Conservation (phyloP, 2,329 filamentous ascomycete genomes). For the Knufia petricola region DNA sequence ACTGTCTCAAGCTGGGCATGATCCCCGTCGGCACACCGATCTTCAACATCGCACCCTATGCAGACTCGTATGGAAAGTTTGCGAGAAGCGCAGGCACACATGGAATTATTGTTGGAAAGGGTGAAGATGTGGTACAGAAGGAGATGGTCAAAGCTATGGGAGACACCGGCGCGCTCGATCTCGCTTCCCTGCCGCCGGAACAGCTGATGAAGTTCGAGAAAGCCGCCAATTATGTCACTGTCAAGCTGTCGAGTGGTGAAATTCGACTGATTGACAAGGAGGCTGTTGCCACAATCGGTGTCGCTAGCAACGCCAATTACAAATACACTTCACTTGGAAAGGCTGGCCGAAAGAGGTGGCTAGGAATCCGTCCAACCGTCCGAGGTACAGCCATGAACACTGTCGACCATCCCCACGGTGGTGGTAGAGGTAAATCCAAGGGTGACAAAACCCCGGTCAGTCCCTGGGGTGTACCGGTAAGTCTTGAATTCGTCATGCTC, state of each 20-base stretch:
- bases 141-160: slow-evolving; percentile 22
- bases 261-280: slow-evolving; percentile 81
- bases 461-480: slow-evolving; percentile 90
- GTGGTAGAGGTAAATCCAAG: slow-evolving; percentile 98
- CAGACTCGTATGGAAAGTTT: slow-evolving; percentile 66
- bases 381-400: slow-evolving; percentile 99
- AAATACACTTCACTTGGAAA: slow-evolving; percentile 89
- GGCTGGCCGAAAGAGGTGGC: slow-evolving; percentile 83
- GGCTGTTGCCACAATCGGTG: slow-evolving; percentile 87
- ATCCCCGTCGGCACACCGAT: slow-evolving; percentile 89
- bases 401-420: slow-evolving; percentile 95
- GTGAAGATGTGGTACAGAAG: slow-evolving; percentile 52
- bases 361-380: slow-evolving; percentile 89
- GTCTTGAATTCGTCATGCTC: slow-evolving; percentile 31
- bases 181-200: slow-evolving; percentile 30
- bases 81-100: slow-evolving; percentile 92
- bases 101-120: slow-evolving; percentile 79
- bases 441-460: slow-evolving; percentile 91
- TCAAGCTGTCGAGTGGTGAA: slow-evolving; percentile 86
- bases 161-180: slow-evolving; percentile 21
- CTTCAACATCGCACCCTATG: slow-evolving; percentile 72
- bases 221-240: slow-evolving; percentile 67
- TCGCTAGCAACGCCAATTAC: slow-evolving; percentile 86
- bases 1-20: slow-evolving; percentile 92
- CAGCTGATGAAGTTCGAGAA: slow-evolving; percentile 39